Evolutionary conservation across 768 basidiomycete species (phyloP).

Genomic region (Kwoniella dendrophila): DNA sequence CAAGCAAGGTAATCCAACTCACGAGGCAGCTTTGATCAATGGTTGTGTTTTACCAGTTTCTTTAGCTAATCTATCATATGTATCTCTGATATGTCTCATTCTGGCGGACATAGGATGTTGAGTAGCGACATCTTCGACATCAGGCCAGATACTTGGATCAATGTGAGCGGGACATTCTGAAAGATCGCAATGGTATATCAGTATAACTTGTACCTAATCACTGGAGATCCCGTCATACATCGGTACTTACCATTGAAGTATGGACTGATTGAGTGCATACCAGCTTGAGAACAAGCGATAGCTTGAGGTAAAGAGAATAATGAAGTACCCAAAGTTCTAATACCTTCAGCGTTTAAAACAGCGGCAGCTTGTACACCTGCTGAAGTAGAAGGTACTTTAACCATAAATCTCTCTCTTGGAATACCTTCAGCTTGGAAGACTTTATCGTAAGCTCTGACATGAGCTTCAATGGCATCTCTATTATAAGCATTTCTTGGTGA

Average conservation of each 20-base stretch:
- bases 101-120: constrained; percentile 37
- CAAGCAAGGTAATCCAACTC: constrained; percentile 3
- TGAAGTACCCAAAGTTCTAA: constrained; percentile 64
- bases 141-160: constrained; percentile 41
- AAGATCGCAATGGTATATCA: neutral
- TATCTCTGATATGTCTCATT: constrained; percentile 37
- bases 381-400: constrained; percentile 66
- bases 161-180: constrained; percentile 51
- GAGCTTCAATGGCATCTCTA: constrained; percentile 33
- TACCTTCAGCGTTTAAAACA: constrained; percentile 59
- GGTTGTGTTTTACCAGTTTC: constrained; percentile 44
- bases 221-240: too few relatives aligned
- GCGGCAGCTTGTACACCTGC: constrained; percentile 63
- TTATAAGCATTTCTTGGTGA: constrained; percentile 42
- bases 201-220: neutral
- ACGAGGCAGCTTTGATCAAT: constrained; percentile 43
- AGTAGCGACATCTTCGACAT: constrained; percentile 42
- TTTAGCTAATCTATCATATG: constrained; percentile 29
- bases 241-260: constrained; percentile 61
- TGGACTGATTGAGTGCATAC: constrained; percentile 63
- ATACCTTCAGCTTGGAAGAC: constrained; percentile 44
- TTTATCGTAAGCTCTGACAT: constrained; percentile 39
- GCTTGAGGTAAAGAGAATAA: constrained; percentile 65
- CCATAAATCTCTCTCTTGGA: constrained; percentile 60
- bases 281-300: constrained; percentile 63